Percentiles rank a stretch among this genome's conserved stretches.
phyloP scores from a whole-genome alignment of 169 alveolate species.

The Plasmodium sp. region DNA sequence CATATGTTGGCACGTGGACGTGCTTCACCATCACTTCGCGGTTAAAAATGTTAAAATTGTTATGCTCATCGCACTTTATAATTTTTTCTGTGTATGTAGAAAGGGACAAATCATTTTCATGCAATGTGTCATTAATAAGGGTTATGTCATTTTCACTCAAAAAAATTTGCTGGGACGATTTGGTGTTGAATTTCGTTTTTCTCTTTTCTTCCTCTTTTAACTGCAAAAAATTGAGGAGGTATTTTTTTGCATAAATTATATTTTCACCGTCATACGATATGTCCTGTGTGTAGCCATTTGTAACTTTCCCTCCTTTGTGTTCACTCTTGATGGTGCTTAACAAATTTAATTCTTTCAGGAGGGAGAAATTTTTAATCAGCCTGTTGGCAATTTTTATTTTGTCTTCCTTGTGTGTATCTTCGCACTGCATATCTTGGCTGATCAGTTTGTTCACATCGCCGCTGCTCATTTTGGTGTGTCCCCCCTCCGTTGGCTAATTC shows the following conservation, averaged over 20 bases:
- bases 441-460: slow-evolving; percentile 7
- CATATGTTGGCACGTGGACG: slow-evolving; percentile 14
- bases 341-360: slow-evolving; percentile 64
- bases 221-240: slow-evolving; percentile 27
- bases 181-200: neutral
- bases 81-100: slow-evolving; percentile 52
- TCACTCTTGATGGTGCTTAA: slow-evolving; percentile 42
- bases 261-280: slow-evolving; percentile 10
- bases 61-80: slow-evolving; percentile 16
- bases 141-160: slow-evolving; percentile 42
- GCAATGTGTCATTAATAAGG: slow-evolving; percentile 27
- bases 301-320: neutral
- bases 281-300: neutral
- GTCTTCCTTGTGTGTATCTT: slow-evolving; percentile 38
- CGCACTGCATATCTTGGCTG: slow-evolving; percentile 17
- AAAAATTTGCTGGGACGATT: neutral
- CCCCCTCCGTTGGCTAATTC: neutral
- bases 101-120: slow-evolving; percentile 23
- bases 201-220: slow-evolving; percentile 14
- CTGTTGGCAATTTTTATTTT: slow-evolving; percentile 56
- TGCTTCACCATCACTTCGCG: slow-evolving; percentile 1
- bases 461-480: slow-evolving; percentile 19
- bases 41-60: slow-evolving; percentile 25
- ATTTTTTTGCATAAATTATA: slow-evolving; percentile 48
- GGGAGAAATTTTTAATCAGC: slow-evolving; percentile 63